Evolutionary conservation across 2,329 filamentous ascomycete species (phyloP).

Genomic region (Alternaria dauci): DNA sequence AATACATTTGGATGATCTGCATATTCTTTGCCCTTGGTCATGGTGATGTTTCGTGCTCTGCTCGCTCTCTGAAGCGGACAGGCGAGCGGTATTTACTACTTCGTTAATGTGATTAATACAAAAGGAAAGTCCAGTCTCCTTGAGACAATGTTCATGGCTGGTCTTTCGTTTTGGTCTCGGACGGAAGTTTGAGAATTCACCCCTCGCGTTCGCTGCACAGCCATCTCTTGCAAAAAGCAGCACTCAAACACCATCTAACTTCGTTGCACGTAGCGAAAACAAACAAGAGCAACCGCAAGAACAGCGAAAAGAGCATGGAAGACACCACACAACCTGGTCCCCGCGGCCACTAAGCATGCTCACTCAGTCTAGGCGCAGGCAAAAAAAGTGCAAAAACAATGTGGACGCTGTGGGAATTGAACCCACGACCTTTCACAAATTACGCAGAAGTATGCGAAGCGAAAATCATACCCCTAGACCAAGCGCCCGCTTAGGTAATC

Average conservation of each 20-base stretch:
- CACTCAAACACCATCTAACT: not conserved
- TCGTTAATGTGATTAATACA: not conserved
- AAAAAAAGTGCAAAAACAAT: conserved; percentile 9
- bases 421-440: conserved; percentile 36
- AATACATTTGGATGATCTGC: conserved; percentile 6
- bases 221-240: not conserved
- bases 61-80: not conserved
- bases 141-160: not conserved
- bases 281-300: not conserved
- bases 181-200: not conserved
- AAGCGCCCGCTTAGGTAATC: conserved; percentile 21
- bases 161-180: not conserved
- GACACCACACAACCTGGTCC: not conserved
- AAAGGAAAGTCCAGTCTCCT: not conserved
- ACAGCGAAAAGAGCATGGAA: not conserved
- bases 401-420: conserved; percentile 38
- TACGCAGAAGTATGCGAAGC: conserved; percentile 29
- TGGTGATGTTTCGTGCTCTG: not conserved
- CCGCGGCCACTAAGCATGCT: not conserved
- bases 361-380: not conserved
- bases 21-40: not conserved
- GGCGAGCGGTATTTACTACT: not conserved
- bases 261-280: not conserved
- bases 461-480: conserved; percentile 28
- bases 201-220: not conserved